phyloP scores from a whole-genome alignment of 1,284 basidiomycete genomes.

The Kalmanozyma brasiliensis region DNA sequence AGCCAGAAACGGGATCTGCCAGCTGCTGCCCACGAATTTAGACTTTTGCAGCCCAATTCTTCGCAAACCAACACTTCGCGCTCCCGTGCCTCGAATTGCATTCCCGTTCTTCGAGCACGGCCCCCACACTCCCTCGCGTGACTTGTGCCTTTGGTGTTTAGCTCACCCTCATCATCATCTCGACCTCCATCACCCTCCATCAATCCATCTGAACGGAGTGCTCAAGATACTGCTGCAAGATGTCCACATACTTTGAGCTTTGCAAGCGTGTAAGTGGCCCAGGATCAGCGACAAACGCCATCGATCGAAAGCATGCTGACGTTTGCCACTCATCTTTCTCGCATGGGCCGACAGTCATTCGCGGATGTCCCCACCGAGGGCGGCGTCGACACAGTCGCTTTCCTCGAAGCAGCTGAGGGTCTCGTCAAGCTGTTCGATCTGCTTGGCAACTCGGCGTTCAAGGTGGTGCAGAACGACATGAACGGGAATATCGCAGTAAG shows the following conservation, averaged over 20 bases:
- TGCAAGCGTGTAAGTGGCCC: constrained; percentile 43
- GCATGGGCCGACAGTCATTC: constrained; percentile 51
- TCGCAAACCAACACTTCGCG: constrained; percentile 12
- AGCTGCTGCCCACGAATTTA: constrained; percentile 1
- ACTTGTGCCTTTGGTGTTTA: not conserved
- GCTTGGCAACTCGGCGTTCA: constrained; percentile 86
- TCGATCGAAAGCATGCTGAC: constrained; percentile 6
- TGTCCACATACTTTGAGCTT: constrained; percentile 47
- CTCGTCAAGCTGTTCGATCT: constrained; percentile 94
- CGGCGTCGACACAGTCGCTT: constrained; percentile 87
- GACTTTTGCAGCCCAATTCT: constrained; percentile 3
- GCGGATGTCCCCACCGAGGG: constrained; percentile 85
- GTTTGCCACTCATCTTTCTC: not conserved
- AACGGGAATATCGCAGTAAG: constrained; percentile 83
- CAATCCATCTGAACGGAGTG: too few species aligned
- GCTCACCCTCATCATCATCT: not conserved
- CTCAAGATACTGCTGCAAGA: constrained; percentile 8
- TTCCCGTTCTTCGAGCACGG: constrained; percentile 15
- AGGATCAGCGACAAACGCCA: not conserved
- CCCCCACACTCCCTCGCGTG: constrained; percentile 28
- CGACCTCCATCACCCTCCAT: not conserved
- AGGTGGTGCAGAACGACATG: constrained; percentile 85
- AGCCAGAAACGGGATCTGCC: too few species aligned
- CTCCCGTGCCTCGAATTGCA: constrained; percentile 2
- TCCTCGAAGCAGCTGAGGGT: constrained; percentile 89